Percentiles rank a stretch among this genome's conserved stretches.
Conservation (phyloP, 108 stramenopile species). For the Fragilariopsis cylindrus region DNA sequence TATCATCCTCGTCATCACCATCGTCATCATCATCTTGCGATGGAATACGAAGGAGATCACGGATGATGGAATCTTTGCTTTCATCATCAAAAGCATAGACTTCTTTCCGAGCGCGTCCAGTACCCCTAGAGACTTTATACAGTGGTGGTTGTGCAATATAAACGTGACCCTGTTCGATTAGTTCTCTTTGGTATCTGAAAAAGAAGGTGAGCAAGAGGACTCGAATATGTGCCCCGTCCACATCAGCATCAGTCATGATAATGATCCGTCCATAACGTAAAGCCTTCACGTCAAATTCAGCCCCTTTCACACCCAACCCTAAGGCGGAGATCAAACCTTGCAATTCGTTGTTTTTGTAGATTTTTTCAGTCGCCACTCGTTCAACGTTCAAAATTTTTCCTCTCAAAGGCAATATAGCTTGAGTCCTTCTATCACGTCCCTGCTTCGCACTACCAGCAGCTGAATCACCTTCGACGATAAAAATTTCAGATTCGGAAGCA, state of each 20-base stretch:
- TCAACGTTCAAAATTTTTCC: conserved; percentile 98
- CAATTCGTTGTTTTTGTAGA: conserved; percentile 92
- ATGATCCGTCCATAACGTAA: conserved; percentile 86
- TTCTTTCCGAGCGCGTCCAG: conserved; percentile 54
- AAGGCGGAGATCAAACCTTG: conserved; percentile 92
- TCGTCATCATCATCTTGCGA: conserved; percentile 12
- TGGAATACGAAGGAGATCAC: conserved; percentile 42
- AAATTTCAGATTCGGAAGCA: conserved; percentile 85
- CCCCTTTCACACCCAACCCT: conserved; percentile 89
- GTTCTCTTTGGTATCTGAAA: conserved; percentile 90
- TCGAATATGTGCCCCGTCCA: conserved; percentile 96
- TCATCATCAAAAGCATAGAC: conserved; percentile 71
- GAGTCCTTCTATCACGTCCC: conserved; percentile 89
- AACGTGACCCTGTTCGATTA: conserved; percentile 88
- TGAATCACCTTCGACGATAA: conserved; percentile 95
- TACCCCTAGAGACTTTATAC: conserved; percentile 86
- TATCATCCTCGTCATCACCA: conserved; percentile 19
- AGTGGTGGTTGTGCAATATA: conserved; percentile 95
- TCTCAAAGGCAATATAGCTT: conserved; percentile 92
- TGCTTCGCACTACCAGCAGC: conserved; percentile 96
- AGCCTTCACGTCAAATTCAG: conserved; percentile 71
- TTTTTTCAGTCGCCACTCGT: conserved; percentile 86
- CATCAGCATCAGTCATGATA: conserved; percentile 98
- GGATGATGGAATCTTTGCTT: conserved; percentile 54
- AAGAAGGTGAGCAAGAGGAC: conserved; percentile 94